A percentile compares a stretch with the other conserved stretches of the same genome.
phyloP scores from a whole-genome alignment of 208 protist species.

The Giardia muris region DNA sequence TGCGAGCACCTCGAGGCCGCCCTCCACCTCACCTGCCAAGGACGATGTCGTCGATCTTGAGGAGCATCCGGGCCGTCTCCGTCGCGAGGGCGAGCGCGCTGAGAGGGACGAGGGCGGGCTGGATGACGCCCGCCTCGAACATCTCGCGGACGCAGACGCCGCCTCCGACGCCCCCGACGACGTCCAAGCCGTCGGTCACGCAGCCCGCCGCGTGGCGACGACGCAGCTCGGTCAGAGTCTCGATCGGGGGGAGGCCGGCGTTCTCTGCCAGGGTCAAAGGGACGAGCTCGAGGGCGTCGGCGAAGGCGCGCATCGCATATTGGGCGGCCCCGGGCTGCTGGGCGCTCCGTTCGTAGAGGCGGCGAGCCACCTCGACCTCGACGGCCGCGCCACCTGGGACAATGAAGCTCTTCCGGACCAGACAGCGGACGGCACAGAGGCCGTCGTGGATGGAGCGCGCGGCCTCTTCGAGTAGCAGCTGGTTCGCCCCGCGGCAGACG shows the following conservation, averaged over 20 bases:
- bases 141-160: constrained; percentile 78
- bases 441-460: constrained; percentile 95
- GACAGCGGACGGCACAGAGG: constrained; percentile 90
- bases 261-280: constrained; percentile 96
- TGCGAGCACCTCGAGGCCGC: neutral
- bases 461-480: constrained; percentile 83
- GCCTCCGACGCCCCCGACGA: constrained; percentile 45
- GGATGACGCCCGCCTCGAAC: constrained; percentile 83
- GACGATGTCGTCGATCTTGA: constrained; percentile 88
- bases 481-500: constrained; percentile 79
- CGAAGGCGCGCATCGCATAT: constrained; percentile 57
- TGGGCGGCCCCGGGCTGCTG: constrained; percentile 49
- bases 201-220: constrained; percentile 72
- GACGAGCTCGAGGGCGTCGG: constrained; percentile 87
- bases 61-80: constrained; percentile 88
- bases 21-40: constrained; percentile 16
- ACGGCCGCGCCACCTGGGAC: constrained; percentile 79
- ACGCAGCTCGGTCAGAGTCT: constrained; percentile 87
- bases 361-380: constrained; percentile 79
- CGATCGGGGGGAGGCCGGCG: constrained; percentile 75
- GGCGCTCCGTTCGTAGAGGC: constrained; percentile 63
- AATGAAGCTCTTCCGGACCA: constrained; percentile 76
- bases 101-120: constrained; percentile 81
- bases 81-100: constrained; percentile 81
- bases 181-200: constrained; percentile 45